These are phyloP conservation scores for Casuarina glauca DNA, from an alignment of 306 rosid genomes.

Conservation along the genomic window DNA sequence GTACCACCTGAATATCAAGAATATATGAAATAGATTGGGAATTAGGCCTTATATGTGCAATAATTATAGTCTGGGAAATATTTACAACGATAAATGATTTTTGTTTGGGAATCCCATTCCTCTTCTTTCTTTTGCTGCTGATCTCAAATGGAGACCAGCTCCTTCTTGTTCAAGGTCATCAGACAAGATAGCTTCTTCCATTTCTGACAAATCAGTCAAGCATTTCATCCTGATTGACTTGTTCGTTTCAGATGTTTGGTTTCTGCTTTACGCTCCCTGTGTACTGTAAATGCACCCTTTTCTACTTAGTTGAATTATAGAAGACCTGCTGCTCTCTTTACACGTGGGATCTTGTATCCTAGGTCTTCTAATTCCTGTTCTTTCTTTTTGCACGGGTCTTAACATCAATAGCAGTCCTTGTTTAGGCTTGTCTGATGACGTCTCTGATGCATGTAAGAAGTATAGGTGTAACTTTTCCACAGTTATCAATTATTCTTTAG, in stretches of 20 bases:
- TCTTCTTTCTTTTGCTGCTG: background rate
- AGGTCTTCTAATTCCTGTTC: background rate
- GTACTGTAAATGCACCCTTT: background rate
- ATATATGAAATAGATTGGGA: background rate
- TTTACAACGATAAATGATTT: background rate
- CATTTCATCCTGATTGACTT: background rate
- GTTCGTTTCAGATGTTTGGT: background rate
- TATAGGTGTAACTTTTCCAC: background rate
- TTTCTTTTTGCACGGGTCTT: background rate
- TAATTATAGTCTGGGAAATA: background rate
- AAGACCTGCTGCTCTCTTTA: background rate
- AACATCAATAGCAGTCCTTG: background rate
- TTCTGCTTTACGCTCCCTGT: background rate
- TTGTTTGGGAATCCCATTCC: background rate
- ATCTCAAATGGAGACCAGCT: background rate
- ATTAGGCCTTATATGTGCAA: background rate
- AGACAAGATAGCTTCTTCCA: background rate
- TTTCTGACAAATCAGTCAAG: slow-evolving; percentile 6
- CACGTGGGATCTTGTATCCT: too few relatives aligned
- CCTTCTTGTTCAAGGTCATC: background rate
- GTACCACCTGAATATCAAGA: background rate
- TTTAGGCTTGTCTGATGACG: background rate
- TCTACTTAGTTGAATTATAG: background rate
- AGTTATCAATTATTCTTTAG: background rate
- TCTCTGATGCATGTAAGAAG: background rate